Conservation (phyloP, 2,329 filamentous ascomycete genomes). For the Rasamsonia emersonii region DNA sequence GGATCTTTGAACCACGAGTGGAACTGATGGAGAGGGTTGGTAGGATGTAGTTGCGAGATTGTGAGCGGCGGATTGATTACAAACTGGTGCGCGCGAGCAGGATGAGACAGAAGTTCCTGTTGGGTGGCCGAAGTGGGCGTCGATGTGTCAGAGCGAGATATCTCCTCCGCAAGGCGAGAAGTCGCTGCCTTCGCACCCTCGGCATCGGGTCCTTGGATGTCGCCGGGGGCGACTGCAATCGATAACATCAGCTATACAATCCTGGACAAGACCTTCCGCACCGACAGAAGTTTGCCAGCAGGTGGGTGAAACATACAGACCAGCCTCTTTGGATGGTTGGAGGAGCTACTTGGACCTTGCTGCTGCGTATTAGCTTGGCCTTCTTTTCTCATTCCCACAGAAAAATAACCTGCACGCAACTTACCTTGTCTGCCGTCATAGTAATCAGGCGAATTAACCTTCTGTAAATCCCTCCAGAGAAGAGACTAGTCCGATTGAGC, state of each 20-base stretch:
- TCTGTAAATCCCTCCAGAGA: no score
- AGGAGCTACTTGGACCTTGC: slow-evolving; percentile 1
- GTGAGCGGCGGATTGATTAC: slow-evolving; percentile 34
- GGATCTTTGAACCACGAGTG: slow-evolving; percentile 79
- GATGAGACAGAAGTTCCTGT: slow-evolving; percentile 24
- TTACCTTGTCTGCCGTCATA: background rate
- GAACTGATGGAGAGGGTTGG: slow-evolving; percentile 70
- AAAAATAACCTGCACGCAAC: background rate
- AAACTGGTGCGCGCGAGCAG: slow-evolving; percentile 36
- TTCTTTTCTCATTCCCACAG: background rate
- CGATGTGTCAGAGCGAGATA: slow-evolving; percentile 22
- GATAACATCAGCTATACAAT: slow-evolving; percentile 1
- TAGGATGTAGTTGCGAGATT: slow-evolving; percentile 32
- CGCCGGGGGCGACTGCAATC: slow-evolving; percentile 34
- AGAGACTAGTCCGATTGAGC: no score
- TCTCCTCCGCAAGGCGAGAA: slow-evolving; percentile 6
- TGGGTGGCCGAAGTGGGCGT: slow-evolving; percentile 29
- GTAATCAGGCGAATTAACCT: background rate
- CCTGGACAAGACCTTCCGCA: background rate
- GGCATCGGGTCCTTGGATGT: slow-evolving; percentile 21
- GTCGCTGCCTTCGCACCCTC: slow-evolving; percentile 5
- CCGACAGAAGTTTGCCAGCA: background rate
- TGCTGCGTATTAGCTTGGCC: background rate
- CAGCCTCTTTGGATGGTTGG: slow-evolving; percentile 30
- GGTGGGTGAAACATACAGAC: slow-evolving; percentile 24